phyloP scores from a whole-genome alignment of 164 flowering plant genomes.

The Cinnamomum micranthum region DNA sequence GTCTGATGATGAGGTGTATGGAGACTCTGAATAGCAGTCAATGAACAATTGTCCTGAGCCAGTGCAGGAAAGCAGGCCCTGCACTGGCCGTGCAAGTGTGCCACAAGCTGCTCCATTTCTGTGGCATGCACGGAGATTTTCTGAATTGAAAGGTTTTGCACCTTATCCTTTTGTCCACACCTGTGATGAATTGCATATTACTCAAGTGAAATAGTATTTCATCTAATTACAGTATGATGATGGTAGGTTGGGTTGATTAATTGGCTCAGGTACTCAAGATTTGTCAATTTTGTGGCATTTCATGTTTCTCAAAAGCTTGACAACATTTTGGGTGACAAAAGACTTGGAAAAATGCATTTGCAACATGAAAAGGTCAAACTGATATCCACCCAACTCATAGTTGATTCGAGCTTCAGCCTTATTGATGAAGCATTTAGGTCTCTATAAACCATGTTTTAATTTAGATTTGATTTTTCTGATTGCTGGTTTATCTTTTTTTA shows the following conservation, averaged over 20 bases:
- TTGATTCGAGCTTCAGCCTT: too few relatives aligned
- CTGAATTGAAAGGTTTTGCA: neutral
- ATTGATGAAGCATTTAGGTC: too few relatives aligned
- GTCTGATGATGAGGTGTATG: slow-evolving; percentile 10
- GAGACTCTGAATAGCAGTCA: slow-evolving; percentile 15
- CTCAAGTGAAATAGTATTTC: neutral
- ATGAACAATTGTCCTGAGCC: neutral
- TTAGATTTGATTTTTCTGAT: too few relatives aligned
- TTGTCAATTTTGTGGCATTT: neutral
- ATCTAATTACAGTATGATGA: neutral
- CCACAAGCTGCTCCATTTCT: neutral
- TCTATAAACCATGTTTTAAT: too few relatives aligned
- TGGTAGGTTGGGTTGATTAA: too few relatives aligned
- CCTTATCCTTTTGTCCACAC: neutral
- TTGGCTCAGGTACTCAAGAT: neutral
- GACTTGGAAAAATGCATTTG: neutral
- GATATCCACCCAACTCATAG: too few relatives aligned
- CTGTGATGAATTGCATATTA: neutral
- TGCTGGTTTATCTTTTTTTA: too few relatives aligned
- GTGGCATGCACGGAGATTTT: neutral
- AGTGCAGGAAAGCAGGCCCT: slow-evolving; percentile 10
- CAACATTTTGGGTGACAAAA: neutral
- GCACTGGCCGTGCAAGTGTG: neutral
- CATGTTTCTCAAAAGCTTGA: too few relatives aligned
- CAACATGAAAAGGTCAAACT: too few relatives aligned